Conservation (phyloP, 2,329 filamentous ascomycete species). For the Periconia macrospinosa region DNA sequence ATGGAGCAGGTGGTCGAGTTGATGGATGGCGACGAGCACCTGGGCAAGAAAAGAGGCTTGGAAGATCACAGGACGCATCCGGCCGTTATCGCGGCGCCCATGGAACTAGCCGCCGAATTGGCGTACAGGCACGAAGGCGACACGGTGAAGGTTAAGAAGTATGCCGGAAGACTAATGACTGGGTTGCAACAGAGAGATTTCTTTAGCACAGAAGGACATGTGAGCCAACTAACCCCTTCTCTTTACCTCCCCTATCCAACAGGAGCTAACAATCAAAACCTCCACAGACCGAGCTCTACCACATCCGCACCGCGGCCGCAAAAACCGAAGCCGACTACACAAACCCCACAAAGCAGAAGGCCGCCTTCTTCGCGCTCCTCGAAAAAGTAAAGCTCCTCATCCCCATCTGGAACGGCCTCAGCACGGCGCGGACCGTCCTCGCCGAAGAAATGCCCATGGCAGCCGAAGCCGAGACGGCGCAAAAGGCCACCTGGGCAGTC, state of each 20-base stretch:
- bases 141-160: slow-evolving; percentile 44
- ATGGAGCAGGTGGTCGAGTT: slow-evolving; percentile 45
- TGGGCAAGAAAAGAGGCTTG: slow-evolving; percentile 16
- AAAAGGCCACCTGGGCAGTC: slow-evolving; percentile 11
- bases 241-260: neutral
- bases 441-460: slow-evolving; percentile 37
- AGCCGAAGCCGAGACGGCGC: slow-evolving; percentile 19
- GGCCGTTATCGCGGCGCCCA: slow-evolving; percentile 44
- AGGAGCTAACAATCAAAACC: neutral
- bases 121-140: slow-evolving; percentile 42
- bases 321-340: slow-evolving; percentile 14
- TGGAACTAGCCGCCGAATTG: slow-evolving; percentile 48
- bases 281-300: slow-evolving; percentile 11
- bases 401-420: slow-evolving; percentile 49
- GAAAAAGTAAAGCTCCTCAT: slow-evolving; percentile 30
- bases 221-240: slow-evolving; percentile 16
- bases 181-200: slow-evolving; percentile 26
- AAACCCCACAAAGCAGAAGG: neutral
- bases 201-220: neutral
- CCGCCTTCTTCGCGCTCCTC: neutral
- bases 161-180: slow-evolving; percentile 43
- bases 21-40: slow-evolving; percentile 47
- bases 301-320: neutral
- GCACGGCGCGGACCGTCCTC: slow-evolving; percentile 45
- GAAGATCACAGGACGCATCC: slow-evolving; percentile 39